These are phyloP conservation scores for Trichocomaceae sp. DNA, from an alignment of 2,329 filamentous ascomycete genomes.

Conservation along the genomic window DNA sequence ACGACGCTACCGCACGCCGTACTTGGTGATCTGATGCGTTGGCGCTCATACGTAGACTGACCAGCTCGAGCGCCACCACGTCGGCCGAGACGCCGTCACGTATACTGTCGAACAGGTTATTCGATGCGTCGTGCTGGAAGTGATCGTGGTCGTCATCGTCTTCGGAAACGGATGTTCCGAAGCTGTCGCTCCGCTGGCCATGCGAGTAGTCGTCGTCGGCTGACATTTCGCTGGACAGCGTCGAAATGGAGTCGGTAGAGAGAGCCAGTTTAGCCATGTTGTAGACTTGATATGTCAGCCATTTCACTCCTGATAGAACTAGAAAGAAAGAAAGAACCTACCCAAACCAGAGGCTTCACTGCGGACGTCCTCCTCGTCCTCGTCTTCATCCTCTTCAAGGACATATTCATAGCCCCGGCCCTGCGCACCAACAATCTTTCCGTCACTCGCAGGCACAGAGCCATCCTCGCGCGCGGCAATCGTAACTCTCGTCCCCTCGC, in stretches of 20 bases:
- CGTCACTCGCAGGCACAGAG: conserved; percentile 41
- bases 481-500: conserved; percentile 38
- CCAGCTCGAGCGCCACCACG: conserved; percentile 90
- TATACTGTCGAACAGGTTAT: conserved; percentile 79
- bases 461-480: conserved; percentile 40
- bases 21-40: conserved; percentile 88
- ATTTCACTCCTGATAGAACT: neutral
- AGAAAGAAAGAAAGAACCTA: conserved; percentile 15
- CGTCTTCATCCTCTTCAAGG: conserved; percentile 58
- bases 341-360: conserved; percentile 50
- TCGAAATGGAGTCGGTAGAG: conserved; percentile 55
- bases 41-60: conserved; percentile 81
- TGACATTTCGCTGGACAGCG: conserved; percentile 51
- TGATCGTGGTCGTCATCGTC: conserved; percentile 49
- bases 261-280: conserved; percentile 43
- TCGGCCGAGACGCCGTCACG: conserved; percentile 64
- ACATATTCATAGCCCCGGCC: conserved; percentile 61
- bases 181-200: conserved; percentile 61
- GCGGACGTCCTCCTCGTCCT: conserved; percentile 59
- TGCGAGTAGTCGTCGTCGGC: conserved; percentile 29
- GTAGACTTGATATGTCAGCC: conserved; percentile 36
- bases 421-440: conserved; percentile 49
- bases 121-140: conserved; percentile 83
- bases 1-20: conserved; percentile 74
- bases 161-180: conserved; percentile 65